Percentiles rank a stretch among this genome's conserved stretches.
phyloP scores from a whole-genome alignment of 305 asterid genomes.

The Fraxinus albicans region DNA sequence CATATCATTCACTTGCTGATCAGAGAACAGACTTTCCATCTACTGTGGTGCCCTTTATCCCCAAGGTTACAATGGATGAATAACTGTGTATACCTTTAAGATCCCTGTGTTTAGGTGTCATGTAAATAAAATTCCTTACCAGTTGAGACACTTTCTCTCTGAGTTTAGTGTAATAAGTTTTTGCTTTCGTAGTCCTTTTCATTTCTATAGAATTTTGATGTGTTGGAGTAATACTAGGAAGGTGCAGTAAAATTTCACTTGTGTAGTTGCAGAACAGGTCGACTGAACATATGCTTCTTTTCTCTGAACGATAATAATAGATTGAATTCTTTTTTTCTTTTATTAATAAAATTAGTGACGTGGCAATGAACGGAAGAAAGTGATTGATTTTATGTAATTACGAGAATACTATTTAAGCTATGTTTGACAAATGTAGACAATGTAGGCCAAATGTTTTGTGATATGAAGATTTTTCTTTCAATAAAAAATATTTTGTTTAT shows the following conservation, averaged over 20 bases:
- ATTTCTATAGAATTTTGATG: too few species aligned
- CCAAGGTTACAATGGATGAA: neutral
- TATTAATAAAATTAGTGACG: neutral
- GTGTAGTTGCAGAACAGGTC: neutral
- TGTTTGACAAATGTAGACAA: too few species aligned
- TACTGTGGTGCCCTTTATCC: slow-evolving; percentile 28
- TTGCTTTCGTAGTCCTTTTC: neutral
- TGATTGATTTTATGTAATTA: too few species aligned
- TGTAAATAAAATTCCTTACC: neutral
- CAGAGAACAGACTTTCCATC: slow-evolving; percentile 41
- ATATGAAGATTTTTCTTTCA: too few species aligned
- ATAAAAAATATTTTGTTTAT: too few species aligned
- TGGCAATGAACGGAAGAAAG: too few species aligned
- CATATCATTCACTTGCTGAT: slow-evolving; percentile 51
- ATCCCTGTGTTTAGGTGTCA: neutral
- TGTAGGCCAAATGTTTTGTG: too few species aligned
- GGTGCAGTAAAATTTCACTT: neutral
- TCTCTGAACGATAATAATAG: neutral
- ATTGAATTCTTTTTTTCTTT: neutral
- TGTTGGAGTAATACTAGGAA: neutral
- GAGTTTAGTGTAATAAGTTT: neutral
- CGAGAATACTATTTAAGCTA: too few species aligned
- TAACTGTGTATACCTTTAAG: neutral
- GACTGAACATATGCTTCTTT: neutral
- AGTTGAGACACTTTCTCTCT: neutral